Evolutionary conservation across 306 rosid species (phyloP).

Genomic region (Trifolium fragiferum): DNA sequence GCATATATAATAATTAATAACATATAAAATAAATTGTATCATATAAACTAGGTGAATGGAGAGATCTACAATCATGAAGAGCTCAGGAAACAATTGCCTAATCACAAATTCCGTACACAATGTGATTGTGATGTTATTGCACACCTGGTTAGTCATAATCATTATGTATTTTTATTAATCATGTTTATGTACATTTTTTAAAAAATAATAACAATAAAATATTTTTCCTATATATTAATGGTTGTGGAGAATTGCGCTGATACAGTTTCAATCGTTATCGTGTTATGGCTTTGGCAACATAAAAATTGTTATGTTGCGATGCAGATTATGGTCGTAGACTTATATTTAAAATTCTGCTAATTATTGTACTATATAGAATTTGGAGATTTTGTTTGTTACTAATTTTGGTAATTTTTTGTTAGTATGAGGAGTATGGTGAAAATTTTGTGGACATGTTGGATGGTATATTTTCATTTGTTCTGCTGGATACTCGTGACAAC

Average conservation of each 20-base stretch:
- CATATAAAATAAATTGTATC: constrained; percentile 11
- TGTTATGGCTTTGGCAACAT: not conserved
- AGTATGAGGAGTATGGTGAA: constrained; percentile 94
- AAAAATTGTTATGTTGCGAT: not conserved
- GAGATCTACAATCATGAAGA: constrained; percentile 96
- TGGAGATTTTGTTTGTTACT: constrained; percentile 20
- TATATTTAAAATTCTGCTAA: not conserved
- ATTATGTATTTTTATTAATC: not conserved
- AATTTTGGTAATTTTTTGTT: constrained; percentile 18
- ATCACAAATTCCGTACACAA: constrained; percentile 82
- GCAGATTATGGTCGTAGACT: not conserved
- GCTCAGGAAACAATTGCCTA: constrained; percentile 67
- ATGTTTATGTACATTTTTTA: not conserved
- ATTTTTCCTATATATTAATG: no score
- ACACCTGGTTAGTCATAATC: constrained; percentile 64
- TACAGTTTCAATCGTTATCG: not conserved
- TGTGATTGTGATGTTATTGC: constrained; percentile 98
- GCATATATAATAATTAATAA: not conserved
- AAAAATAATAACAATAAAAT: no score
- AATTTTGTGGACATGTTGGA: constrained; percentile 86
- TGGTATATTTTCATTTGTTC: constrained; percentile 88
- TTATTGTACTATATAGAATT: not conserved
- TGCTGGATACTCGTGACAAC: constrained; percentile 91
- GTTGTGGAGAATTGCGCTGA: not conserved
- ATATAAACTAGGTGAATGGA: constrained; percentile 73